Percentiles rank a stretch among this genome's conserved stretches.
Evolutionary conservation across 2,329 filamentous ascomycete species (phyloP).

Genomic region (Fusarium keratoplasticum): DNA sequence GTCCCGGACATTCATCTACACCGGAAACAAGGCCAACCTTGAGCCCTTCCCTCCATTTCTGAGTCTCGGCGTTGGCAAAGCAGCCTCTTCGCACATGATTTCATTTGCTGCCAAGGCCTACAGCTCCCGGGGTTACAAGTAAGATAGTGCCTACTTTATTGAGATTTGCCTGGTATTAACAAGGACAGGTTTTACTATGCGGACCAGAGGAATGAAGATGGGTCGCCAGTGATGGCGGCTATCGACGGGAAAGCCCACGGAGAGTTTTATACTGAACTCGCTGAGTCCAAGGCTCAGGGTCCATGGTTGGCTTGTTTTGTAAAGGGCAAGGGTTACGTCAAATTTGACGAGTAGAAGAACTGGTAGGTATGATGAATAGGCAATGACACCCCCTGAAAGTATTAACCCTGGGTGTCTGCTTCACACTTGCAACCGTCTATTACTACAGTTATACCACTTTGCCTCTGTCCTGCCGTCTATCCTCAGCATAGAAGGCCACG

Average conservation of each 20-base stretch:
- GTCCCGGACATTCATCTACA: not conserved
- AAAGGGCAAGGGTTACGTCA: constrained; percentile 9
- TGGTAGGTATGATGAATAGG: not conserved
- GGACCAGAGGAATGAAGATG: constrained; percentile 18
- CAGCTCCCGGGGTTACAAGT: constrained; percentile 4
- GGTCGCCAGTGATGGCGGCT: constrained; percentile 6
- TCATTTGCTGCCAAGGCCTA: not conserved
- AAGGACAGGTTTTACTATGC: constrained; percentile 21
- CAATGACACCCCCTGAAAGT: not conserved
- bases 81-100: not conserved
- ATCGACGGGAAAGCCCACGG: not conserved
- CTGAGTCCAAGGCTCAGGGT: not conserved
- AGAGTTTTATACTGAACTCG: constrained; percentile 10
- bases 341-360: not conserved
- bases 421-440: not conserved
- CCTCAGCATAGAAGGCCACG: not conserved
- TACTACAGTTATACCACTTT: not conserved
- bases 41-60: not conserved
- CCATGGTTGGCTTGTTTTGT: constrained; percentile 27
- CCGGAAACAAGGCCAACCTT: not conserved
- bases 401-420: not conserved
- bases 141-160: fast-evolving
- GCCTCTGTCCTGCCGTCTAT: not conserved
- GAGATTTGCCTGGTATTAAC: not conserved
- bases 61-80: not conserved